Base-by-base conservation (phyloP, 148 eudicot genomes). In the Arbutus unedo region DNA sequence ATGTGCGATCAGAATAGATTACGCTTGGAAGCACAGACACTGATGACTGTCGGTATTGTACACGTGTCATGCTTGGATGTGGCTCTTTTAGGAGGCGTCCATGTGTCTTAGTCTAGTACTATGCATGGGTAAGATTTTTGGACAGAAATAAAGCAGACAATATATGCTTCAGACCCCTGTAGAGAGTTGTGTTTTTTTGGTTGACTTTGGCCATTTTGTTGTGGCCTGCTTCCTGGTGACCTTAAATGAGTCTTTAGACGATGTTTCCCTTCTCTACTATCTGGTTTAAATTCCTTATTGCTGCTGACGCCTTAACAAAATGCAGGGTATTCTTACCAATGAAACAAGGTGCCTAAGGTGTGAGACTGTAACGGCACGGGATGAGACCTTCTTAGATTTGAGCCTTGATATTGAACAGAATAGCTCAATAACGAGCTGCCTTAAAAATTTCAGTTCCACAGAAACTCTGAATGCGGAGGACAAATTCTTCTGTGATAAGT, bases 361-460 rank as follows among this genome's bases (percentile, higher is more conserved):
- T 77, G 98, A 94, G 90, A 94, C 98, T 4, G 94, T 94, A 23
- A 92, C 98, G 72, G 98, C 98, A 59, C 91, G 98, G 82, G 98
- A 94, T 77, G 98, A 94, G 82, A 94, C 93, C 41, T 94, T 94
- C 81, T 89, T 92, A 47, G 98, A 93, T 81, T 84, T 93, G 88
- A 93, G 98, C 91, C 91, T 93, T 86, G 98, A 93, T 85, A 93
- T 93, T 76, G 98, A 93, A 87, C 98, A 93, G 88, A 93, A 92
- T 76, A 92, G 93, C 88, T 93, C 98, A 38, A 90, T 93, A 76
- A 92, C 98, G 10, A 92, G 98, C 77, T 93, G 98, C 86, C 88
- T 94, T 31, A 92, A 90, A 88, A 94, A 95, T 82, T 95, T 95
- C 57, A 93, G 98, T 71, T 93, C 98, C 25, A 95, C 95, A 15